A percentile compares a stretch with the other conserved stretches of the same genome.
Evolutionary conservation across 2,329 filamentous ascomycete species (phyloP).

Genomic region (Teratosphaeriaceae sp.): DNA sequence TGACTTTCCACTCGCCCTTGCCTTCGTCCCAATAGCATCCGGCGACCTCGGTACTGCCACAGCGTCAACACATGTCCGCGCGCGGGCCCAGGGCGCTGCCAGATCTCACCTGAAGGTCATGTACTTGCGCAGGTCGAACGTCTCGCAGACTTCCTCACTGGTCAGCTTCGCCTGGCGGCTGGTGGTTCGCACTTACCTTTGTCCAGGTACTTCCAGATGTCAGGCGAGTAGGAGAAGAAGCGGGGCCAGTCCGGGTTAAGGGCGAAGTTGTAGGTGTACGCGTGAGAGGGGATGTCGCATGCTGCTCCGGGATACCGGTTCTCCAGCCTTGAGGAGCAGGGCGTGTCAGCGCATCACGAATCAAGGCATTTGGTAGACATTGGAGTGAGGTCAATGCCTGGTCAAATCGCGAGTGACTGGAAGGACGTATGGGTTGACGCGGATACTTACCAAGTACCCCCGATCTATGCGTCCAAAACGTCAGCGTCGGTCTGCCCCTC

Average conservation of each 20-base stretch:
- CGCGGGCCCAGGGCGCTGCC: too few relatives aligned
- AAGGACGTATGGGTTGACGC: too few relatives aligned
- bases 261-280: slow-evolving; percentile 40
- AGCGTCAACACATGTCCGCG: too few relatives aligned
- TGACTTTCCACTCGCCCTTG: slow-evolving; percentile 44
- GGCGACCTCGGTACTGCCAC: slow-evolving; percentile 38
- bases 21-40: slow-evolving; percentile 45
- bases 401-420: too few relatives aligned
- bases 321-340: too few relatives aligned
- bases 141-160: slow-evolving; percentile 44
- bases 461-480: slow-evolving; percentile 20
- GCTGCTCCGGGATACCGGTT: slow-evolving; percentile 29
- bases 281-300: slow-evolving; percentile 42
- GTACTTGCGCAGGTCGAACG: slow-evolving; percentile 45
- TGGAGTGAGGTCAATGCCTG: too few relatives aligned
- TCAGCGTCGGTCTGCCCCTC: neutral
- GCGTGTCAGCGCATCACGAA: too few relatives aligned
- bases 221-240: slow-evolving; percentile 38
- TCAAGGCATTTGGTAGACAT: too few relatives aligned
- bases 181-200: too few relatives aligned
- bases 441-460: slow-evolving; percentile 44
- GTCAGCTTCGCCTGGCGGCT: too few relatives aligned
- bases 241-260: slow-evolving; percentile 19
- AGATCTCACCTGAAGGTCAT: slow-evolving; percentile 51
- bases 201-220: slow-evolving; percentile 44